Evolutionary conservation across 176 grass and related monocot genomes (phyloP), one percentile per base, ranked within the genome.

Genomic region (Phyllostachys edulis): DNA sequence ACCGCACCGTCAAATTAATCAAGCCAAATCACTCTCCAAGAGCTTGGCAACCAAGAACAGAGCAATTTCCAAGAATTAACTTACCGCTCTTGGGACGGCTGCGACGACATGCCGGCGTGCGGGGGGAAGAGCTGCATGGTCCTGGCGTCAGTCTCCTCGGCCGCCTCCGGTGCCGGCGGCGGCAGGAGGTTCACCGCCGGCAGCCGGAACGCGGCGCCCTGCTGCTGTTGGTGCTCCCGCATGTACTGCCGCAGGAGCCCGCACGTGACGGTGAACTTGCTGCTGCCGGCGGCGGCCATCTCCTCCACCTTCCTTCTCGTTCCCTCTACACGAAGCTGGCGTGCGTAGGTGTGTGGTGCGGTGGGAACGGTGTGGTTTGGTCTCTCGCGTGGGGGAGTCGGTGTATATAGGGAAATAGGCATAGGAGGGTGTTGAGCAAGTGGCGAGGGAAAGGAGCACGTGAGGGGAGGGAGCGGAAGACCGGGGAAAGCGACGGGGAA

Each of bases 181-280:
- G 29, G 27, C 27, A 83, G n/a, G 36, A 63, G 14, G n/a, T n/a
- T 89, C 87, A 20, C 55, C 88, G 4, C 77, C 77, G 76, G 39
- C 49, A 39, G 17, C 70, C 76, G 37, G 75, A 44, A 55, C 71
- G 50, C 69, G 10, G 55, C 55, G 46, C 11, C 75, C 63, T 32
- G 11, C 84, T 67, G 69, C 39, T 72, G 47, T 69, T 81, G 75
- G 5, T 77, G 50, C 27, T 84, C 84, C 67, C 62, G 67, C 69
- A 92, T 74, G 75, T 89, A 92, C 65, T 81, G 87, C 36, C 80
- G 78, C 21, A 89, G 80, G 27, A 92, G 80, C 5, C 56, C 82
- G 67, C 76, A 89, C 12, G 84, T 83, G 49, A 87, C 36, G 11
- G 63, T 64, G 63, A 92, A 87, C 61, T 73, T 84, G 24, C 63